Evolutionary conservation across 257 asterid species (phyloP), one percentile per base, ranked within the genome.

Genomic region (Nyctanthes arbortristis): DNA sequence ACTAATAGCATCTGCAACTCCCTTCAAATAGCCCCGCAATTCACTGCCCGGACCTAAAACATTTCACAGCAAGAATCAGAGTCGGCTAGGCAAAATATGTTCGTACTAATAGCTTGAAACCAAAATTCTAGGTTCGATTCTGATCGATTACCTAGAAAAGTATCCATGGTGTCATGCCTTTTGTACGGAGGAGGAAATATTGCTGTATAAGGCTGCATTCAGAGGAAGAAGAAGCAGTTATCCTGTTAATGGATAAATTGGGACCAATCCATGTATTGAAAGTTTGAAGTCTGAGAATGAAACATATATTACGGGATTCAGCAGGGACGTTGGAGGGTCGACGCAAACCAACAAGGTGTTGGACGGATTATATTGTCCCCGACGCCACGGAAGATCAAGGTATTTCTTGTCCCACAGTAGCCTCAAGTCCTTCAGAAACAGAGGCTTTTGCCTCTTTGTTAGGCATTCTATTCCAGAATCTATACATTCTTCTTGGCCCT

Each of bases 401-500:
- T 28, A 11, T 13, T 63, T 66, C 0, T 68, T 74, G 43, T 61
- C 83, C 90, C 86, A 83, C 5, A 84, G 33, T 6, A 76, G 65
- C n/a, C 78, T 81, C 73, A 87, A 4, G 4, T 78, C 71, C 61
- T 87, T 83, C 29, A 89, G 80, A 72, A 83, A 89, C 22, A 87
- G 49, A 0, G 96, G 88, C 72, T 84, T 89, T 14, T 60, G 14
- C 22, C 20, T 18, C 1, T 78, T 78, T 24, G 67, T 59, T 14
- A 77, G 69, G 58, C 87, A 80, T 28, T 3, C 5, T 39, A 73
- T 78, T 0, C 72, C 79, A 40, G 90, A 73, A 0, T 81, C 77
- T 1, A 37, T 67, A 78, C 94, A 89, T 12, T 83, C 79, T 2
- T 69, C 75, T 80, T 85, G 92, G 65, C 64, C 65, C 94, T 89